phyloP scores from a whole-genome alignment of 768 basidiomycete species.

The Kwoniella botswanensis region DNA sequence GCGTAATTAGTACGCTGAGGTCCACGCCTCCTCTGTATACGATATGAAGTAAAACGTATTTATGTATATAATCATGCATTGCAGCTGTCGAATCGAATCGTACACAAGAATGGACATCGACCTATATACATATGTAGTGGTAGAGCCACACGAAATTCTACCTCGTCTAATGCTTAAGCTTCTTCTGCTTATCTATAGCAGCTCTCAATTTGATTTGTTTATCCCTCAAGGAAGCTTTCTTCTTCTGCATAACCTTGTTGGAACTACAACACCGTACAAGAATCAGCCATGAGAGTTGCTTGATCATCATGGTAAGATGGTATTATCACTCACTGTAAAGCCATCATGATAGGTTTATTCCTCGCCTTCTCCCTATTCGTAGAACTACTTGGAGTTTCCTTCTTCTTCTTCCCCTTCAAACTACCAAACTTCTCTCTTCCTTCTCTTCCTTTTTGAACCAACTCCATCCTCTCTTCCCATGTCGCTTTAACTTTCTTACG shows the following conservation, averaged over 20 bases:
- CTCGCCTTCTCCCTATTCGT: slow-evolving; percentile 91
- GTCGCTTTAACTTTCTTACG: slow-evolving; percentile 90
- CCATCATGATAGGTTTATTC: slow-evolving; percentile 88
- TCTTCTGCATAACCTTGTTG: slow-evolving; percentile 57
- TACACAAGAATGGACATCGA: too few relatives aligned
- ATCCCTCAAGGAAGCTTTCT: slow-evolving; percentile 58
- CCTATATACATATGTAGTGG: too few relatives aligned
- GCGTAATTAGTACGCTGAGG: too few relatives aligned
- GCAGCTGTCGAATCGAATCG: too few relatives aligned
- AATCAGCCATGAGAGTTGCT: slow-evolving; percentile 1
- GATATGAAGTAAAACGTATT: not conserved
- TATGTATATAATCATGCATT: too few relatives aligned
- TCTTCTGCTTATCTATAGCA: slow-evolving; percentile 56
- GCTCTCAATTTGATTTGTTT: slow-evolving; percentile 57
- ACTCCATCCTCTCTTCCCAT: slow-evolving; percentile 91
- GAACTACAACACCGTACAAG: slow-evolving; percentile 36
- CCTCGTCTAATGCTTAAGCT: slow-evolving; percentile 38
- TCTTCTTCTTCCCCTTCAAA: slow-evolving; percentile 87
- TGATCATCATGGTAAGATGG: not conserved
- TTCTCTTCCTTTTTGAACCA: slow-evolving; percentile 88
- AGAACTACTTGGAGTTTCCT: slow-evolving; percentile 77
- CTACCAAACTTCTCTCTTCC: slow-evolving; percentile 92
- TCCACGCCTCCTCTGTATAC: not conserved
- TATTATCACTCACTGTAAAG: slow-evolving; percentile 54
- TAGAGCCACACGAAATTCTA: too few relatives aligned